These are phyloP conservation scores for Leucosporidium scottii DNA, from an alignment of 768 basidiomycete genomes.

Conservation along the genomic window DNA sequence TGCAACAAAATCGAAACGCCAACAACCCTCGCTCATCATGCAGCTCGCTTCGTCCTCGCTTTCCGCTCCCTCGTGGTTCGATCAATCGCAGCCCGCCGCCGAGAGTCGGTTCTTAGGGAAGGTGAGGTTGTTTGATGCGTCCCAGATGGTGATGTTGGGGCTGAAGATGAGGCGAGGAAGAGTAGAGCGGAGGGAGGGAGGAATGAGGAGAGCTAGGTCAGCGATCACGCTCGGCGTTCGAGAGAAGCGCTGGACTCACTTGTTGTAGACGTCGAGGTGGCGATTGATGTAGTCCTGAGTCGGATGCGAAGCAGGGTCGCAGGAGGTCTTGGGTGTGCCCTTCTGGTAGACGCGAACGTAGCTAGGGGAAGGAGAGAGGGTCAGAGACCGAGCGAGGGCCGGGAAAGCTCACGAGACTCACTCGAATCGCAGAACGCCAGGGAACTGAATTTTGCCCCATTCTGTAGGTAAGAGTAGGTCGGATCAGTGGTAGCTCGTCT, in stretches of 20 bases:
- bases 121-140: not conserved
- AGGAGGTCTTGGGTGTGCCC: constrained; percentile 61
- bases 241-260: constrained; percentile 1
- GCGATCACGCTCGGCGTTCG: no score
- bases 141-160: constrained; percentile 4
- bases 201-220: not conserved
- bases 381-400: not conserved
- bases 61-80: no score
- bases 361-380: not conserved
- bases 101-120: constrained; percentile 19
- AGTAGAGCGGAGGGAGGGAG: not conserved
- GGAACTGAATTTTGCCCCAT: constrained; percentile 67
- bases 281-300: constrained; percentile 60
- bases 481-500: constrained; percentile 38
- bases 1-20: no score
- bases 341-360: constrained; percentile 45
- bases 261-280: constrained; percentile 39
- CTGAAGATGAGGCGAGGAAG: not conserved
- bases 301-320: constrained; percentile 69
- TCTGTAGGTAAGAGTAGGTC: not conserved
- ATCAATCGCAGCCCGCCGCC: constrained; percentile 9
- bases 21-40: no score
- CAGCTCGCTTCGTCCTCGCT: no score
- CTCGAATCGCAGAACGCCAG: constrained; percentile 46
- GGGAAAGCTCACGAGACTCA: not conserved